Percentiles rank a stretch among this genome's conserved stretches.
Evolutionary conservation across 805 yeast species (phyloP).

Genomic region (Barnettozyma pratensis): DNA sequence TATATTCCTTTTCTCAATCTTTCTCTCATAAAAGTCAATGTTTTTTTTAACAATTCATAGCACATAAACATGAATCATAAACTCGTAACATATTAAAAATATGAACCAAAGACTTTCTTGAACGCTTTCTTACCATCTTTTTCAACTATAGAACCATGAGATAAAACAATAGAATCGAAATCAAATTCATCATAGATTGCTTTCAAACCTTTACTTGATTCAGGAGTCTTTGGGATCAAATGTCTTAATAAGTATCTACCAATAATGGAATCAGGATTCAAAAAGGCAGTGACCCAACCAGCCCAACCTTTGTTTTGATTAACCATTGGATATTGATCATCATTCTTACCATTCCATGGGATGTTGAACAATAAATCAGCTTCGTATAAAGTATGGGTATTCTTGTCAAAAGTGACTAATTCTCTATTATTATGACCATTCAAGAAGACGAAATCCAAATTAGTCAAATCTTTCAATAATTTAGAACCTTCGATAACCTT

Average conservation of each 20-base stretch:
- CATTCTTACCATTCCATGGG: constrained; percentile 43
- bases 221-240: constrained; percentile 16
- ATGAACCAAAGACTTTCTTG: constrained; percentile 18
- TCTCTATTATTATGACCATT: constrained; percentile 57
- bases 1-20: too few relatives aligned
- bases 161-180: constrained; percentile 44
- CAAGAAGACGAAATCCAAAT: constrained; percentile 51
- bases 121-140: constrained; percentile 28
- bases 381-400: constrained; percentile 44
- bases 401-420: constrained; percentile 44
- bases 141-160: constrained; percentile 58
- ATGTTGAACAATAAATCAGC: constrained; percentile 62
- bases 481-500: constrained; percentile 28
- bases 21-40: too few relatives aligned
- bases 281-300: constrained; percentile 32
- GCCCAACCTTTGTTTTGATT: constrained; percentile 43
- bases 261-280: constrained; percentile 37
- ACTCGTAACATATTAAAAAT: constrained; percentile 3
- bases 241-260: constrained; percentile 31
- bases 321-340: constrained; percentile 40
- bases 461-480: constrained; percentile 36
- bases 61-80: too few relatives aligned
- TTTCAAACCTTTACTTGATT: constrained; percentile 14
- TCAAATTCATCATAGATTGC: constrained; percentile 32
- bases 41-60: background rate